These are phyloP conservation scores for Saccharomycopsis hybrid DNA, from an alignment of 1,139 yeast species.

Conservation along the genomic window DNA sequence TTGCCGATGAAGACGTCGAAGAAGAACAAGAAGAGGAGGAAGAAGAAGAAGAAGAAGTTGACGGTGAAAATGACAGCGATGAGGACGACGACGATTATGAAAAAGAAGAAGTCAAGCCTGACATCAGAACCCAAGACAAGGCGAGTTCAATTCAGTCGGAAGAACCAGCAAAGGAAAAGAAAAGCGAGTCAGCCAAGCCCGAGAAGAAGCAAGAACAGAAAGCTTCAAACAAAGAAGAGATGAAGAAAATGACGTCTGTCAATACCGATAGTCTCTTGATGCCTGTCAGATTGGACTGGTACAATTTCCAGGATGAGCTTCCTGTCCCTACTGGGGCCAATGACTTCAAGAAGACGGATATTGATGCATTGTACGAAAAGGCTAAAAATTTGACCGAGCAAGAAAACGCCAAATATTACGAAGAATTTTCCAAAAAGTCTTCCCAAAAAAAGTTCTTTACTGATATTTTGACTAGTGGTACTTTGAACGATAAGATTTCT, in stretches of 20 bases:
- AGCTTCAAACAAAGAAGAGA: slow-evolving; percentile 30
- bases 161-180: too few relatives aligned
- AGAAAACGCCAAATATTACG: slow-evolving; percentile 68
- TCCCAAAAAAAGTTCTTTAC: slow-evolving; percentile 87
- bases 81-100: slow-evolving; percentile 26
- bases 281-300: slow-evolving; percentile 74
- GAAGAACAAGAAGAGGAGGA: slow-evolving; percentile 31
- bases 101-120: slow-evolving; percentile 26
- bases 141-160: slow-evolving; percentile 24
- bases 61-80: slow-evolving; percentile 27
- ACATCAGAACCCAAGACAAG: slow-evolving; percentile 25
- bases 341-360: slow-evolving; percentile 31
- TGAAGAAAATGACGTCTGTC: slow-evolving; percentile 50
- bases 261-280: slow-evolving; percentile 50
- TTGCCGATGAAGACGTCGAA: slow-evolving; percentile 33
- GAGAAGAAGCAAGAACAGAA: slow-evolving; percentile 17
- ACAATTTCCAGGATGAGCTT: slow-evolving; percentile 43
- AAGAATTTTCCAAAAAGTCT: slow-evolving; percentile 72
- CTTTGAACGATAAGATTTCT: slow-evolving; percentile 89
- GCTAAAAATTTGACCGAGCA: slow-evolving; percentile 61
- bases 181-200: slow-evolving; percentile 22
- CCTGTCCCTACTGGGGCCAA: slow-evolving; percentile 25
- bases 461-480: slow-evolving; percentile 87
- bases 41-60: slow-evolving; percentile 29
- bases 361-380: slow-evolving; percentile 54